Percentiles rank a stretch among this genome's conserved stretches.
These are phyloP conservation scores for Fraxinus quadrangulata DNA, from an alignment of 257 asterid genomes.

Conservation along the genomic window DNA sequence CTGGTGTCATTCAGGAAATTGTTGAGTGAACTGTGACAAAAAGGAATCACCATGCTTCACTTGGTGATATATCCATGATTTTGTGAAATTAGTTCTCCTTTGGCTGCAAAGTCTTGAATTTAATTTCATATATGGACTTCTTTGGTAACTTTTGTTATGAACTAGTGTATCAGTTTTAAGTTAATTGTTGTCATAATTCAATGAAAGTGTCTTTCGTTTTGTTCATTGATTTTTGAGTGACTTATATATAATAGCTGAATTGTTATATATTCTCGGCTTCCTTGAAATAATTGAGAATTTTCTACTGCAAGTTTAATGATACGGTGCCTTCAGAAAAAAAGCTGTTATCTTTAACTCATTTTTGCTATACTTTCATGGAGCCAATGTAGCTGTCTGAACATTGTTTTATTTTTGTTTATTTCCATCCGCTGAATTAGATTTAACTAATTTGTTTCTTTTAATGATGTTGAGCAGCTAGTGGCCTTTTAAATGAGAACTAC, in stretches of 20 bases:
- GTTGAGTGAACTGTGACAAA: constrained; percentile 40
- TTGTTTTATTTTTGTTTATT: background rate
- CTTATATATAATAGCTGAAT: background rate
- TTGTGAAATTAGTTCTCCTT: background rate
- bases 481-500: background rate
- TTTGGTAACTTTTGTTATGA: background rate
- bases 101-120: background rate
- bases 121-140: background rate
- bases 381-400: background rate
- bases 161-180: background rate
- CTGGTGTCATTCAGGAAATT: constrained; percentile 88
- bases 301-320: background rate
- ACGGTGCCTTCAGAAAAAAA: background rate
- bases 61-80: background rate
- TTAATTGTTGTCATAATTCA: constrained; percentile 7
- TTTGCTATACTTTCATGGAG: background rate
- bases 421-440: background rate
- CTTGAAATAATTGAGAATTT: background rate
- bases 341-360: background rate
- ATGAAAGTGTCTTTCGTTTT: constrained; percentile 16
- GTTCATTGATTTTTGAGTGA: constrained; percentile 21
- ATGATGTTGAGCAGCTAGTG: too few relatives aligned
- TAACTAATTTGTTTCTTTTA: background rate
- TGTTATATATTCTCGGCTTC: background rate
- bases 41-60: background rate